These are phyloP conservation scores for Chrysoporthe puriensis DNA, from an alignment of 2,329 filamentous ascomycete species.

Conservation along the genomic window DNA sequence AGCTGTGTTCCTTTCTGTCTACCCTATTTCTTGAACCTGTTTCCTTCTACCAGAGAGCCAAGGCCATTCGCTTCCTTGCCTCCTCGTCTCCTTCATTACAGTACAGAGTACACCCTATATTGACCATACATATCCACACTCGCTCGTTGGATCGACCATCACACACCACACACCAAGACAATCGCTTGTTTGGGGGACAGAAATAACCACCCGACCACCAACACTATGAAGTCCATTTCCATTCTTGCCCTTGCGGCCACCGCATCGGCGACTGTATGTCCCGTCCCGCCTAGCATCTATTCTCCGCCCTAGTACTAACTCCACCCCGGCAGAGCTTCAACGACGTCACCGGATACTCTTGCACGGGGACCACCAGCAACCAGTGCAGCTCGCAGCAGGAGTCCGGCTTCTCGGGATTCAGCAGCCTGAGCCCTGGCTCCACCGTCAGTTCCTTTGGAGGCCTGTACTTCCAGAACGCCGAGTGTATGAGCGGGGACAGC, in stretches of 20 bases:
- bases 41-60: conserved; percentile 45
- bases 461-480: conserved; percentile 75
- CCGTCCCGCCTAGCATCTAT: background rate
- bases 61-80: conserved; percentile 63
- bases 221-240: conserved; percentile 56
- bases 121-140: conserved; percentile 21
- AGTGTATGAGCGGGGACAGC: conserved; percentile 56
- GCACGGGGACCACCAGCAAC: conserved; percentile 75
- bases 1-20: conserved; percentile 16
- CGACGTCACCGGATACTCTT: conserved; percentile 58
- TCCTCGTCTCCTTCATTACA: conserved; percentile 36
- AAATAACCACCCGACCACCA: conserved; percentile 8
- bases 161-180: conserved; percentile 11
- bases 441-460: conserved; percentile 68
- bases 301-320: conserved; percentile 9
- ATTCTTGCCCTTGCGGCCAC: conserved; percentile 56
- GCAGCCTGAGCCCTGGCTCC: conserved; percentile 59
- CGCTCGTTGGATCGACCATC: conserved; percentile 16
- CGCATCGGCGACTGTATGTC: conserved; percentile 52
- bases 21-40: conserved; percentile 33
- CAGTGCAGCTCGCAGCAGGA: conserved; percentile 73
- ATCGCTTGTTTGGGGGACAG: conserved; percentile 12
- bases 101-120: conserved; percentile 24
- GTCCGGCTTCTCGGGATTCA: conserved; percentile 61
- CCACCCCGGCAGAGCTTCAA: conserved; percentile 31